Evolutionary conservation across 306 rosid species (phyloP).

Genomic region (Trifolium pratense): DNA sequence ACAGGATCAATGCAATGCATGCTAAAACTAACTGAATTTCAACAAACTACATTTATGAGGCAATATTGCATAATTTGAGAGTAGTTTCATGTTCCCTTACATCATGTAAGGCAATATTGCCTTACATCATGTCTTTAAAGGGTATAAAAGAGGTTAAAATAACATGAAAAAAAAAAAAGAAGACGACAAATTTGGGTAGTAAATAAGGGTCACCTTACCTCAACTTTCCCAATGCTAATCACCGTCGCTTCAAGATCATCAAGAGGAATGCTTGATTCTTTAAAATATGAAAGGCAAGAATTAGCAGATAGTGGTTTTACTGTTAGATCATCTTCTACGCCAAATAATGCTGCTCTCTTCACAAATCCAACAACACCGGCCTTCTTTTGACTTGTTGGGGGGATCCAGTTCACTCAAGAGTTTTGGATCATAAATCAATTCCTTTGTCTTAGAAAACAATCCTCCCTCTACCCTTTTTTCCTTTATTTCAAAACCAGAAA

Average conservation of each 20-base stretch:
- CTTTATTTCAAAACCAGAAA: too few relatives aligned
- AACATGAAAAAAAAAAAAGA: neutral
- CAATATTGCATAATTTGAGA: too few relatives aligned
- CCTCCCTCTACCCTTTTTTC: neutral
- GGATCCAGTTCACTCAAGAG: neutral
- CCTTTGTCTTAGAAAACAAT: neutral
- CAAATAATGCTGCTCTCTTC: slow-evolving; percentile 41
- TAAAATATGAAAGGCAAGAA: slow-evolving; percentile 32
- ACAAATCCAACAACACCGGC: slow-evolving; percentile 41
- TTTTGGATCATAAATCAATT: neutral
- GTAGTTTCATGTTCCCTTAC: neutral
- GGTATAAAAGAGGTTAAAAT: neutral
- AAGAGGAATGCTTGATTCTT: slow-evolving; percentile 31
- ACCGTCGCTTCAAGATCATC: slow-evolving; percentile 43
- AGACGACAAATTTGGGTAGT: neutral
- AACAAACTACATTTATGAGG: too few relatives aligned
- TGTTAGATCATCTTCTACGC: slow-evolving; percentile 37
- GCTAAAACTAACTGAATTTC: too few relatives aligned
- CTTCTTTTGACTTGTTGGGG: neutral
- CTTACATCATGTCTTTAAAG: too few relatives aligned
- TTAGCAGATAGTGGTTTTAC: slow-evolving; percentile 1
- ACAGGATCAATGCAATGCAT: too few relatives aligned
- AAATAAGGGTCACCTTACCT: slow-evolving; percentile 13
- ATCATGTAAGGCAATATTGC: too few relatives aligned
- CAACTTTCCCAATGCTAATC: slow-evolving; percentile 18